Evolutionary conservation across 2,329 filamentous ascomycete genomes (phyloP).

Genomic region (Fusarium tanahbumbuense): DNA sequence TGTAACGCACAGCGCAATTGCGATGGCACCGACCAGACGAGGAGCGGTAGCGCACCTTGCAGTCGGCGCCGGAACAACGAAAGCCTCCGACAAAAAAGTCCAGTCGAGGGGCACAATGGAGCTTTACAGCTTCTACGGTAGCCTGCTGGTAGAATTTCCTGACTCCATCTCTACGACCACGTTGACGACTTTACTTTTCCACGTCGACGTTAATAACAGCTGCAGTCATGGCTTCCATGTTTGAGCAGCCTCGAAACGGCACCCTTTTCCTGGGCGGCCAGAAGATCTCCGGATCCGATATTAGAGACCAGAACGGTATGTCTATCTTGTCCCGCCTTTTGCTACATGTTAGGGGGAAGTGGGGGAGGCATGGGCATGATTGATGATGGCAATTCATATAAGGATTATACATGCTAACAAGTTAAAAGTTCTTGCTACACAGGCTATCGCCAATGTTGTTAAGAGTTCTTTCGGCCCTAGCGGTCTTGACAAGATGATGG

Average conservation of each 20-base stretch:
- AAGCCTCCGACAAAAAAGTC: slow-evolving; percentile 46
- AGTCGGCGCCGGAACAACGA: slow-evolving; percentile 46
- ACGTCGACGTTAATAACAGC: slow-evolving; percentile 43
- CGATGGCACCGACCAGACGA: neutral
- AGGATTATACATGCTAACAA: slow-evolving; percentile 32
- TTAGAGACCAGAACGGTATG: slow-evolving; percentile 94
- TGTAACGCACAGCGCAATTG: slow-evolving; percentile 8
- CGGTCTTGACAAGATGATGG: slow-evolving; percentile 99
- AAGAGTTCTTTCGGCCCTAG: slow-evolving; percentile 98
- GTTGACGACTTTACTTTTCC: slow-evolving; percentile 44
- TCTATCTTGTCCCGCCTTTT: slow-evolving; percentile 38
- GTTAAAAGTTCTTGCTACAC: slow-evolving; percentile 83
- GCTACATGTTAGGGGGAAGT: slow-evolving; percentile 44
- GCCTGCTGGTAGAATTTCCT: slow-evolving; percentile 49
- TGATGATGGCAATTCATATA: slow-evolving; percentile 33
- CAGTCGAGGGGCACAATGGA: slow-evolving; percentile 43
- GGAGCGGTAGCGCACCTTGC: slow-evolving; percentile 2
- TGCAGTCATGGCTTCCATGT: slow-evolving; percentile 86
- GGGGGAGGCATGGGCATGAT: slow-evolving; percentile 35
- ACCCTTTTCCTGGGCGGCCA: slow-evolving; percentile 96
- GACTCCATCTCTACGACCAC: slow-evolving; percentile 45
- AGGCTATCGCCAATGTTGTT: slow-evolving; percentile 98
- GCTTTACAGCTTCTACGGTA: slow-evolving; percentile 48
- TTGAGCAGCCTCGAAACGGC: slow-evolving; percentile 94
- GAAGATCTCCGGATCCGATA: slow-evolving; percentile 97